phyloP scores from a whole-genome alignment of 176 grass and related monocot species.

The Hordeum marinum region DNA sequence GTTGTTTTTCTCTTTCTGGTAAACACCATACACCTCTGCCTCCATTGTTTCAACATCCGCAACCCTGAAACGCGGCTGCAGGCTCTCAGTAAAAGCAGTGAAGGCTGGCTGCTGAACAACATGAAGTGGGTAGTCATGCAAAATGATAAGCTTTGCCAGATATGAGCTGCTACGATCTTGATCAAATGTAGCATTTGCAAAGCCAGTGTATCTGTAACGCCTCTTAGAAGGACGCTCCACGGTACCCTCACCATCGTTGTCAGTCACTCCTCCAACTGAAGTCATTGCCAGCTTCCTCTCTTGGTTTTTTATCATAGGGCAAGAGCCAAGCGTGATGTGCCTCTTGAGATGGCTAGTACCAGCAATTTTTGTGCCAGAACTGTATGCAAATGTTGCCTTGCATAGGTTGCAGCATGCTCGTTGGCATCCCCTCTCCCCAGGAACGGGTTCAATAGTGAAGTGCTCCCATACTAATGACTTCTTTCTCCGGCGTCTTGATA shows the following conservation, averaged over 20 bases:
- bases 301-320: constrained; percentile 68
- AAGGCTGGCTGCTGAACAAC: constrained; percentile 80
- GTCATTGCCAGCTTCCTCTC: constrained; percentile 35
- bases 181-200: constrained; percentile 76
- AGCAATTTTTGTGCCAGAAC: constrained; percentile 81
- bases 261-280: constrained; percentile 28
- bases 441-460: constrained; percentile 67
- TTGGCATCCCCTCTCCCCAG: constrained; percentile 34
- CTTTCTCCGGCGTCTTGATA: constrained; percentile 57
- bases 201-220: constrained; percentile 69
- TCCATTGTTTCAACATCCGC: constrained; percentile 63
- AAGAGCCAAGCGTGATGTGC: constrained; percentile 76
- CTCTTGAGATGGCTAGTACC: constrained; percentile 91
- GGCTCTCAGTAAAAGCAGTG: constrained; percentile 49
- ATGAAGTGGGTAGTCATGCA: constrained; percentile 86
- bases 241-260: constrained; percentile 48
- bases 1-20: constrained; percentile 62
- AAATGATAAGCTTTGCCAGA: constrained; percentile 78
- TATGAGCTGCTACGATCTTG: constrained; percentile 59
- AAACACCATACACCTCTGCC: constrained; percentile 61
- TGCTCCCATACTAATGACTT: constrained; percentile 82
- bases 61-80: constrained; percentile 73
- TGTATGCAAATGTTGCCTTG: constrained; percentile 89
- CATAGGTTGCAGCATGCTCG: constrained; percentile 86
- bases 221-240: constrained; percentile 52